Evolutionary conservation across 805 yeast species (phyloP), one percentile per base, ranked within the genome.

Genomic region (Clavispora carvajalis): DNA sequence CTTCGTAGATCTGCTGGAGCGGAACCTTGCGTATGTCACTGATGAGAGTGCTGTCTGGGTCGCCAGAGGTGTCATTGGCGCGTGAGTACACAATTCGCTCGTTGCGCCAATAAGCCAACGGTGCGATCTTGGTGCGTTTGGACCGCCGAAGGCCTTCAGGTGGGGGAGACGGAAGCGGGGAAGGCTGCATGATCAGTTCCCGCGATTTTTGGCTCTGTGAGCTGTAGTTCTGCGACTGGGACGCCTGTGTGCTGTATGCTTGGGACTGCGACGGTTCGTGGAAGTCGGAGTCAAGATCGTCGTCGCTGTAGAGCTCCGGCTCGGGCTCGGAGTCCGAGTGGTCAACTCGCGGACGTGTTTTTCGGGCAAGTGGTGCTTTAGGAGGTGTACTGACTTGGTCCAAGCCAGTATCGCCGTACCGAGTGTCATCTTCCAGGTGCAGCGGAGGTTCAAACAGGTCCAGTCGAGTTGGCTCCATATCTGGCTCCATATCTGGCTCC

Each of bases 31-130:
- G 47, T 18, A 65, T 59, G 40, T 64, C 67, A 11, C 47, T 49
- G 15, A 57, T 53, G 25, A 67, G 49, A 2, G 69, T 64, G 15
- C 70, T 63, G 39, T 76, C 76, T 5, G 75, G 71, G 41, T 71
- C 74, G 13, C 48, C 57, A 15, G 49, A 52, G 31, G 71, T 66
- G 28, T 59, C 63, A 29, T 47, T 25, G 6, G 69, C 67, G 26
- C 64, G 47, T 1, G 64, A 51, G 53, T 84, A 88, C 3, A 85
- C 75, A 22, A 84, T 75, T 44, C 79, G 69, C 60, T 88, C 96
- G 53, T 85, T 85, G 57, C 85, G 76, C 96, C 96, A 88, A 57
- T 73, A 85, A 2, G 87, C 90, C 47, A 88, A 63, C 0, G 95
- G 91, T 3, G 81, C 76, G 6, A 84, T 72, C 46, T 76, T 74